Base-by-base conservation (phyloP, 164 flowering plant species). In the Chimonanthus salicifolius region DNA sequence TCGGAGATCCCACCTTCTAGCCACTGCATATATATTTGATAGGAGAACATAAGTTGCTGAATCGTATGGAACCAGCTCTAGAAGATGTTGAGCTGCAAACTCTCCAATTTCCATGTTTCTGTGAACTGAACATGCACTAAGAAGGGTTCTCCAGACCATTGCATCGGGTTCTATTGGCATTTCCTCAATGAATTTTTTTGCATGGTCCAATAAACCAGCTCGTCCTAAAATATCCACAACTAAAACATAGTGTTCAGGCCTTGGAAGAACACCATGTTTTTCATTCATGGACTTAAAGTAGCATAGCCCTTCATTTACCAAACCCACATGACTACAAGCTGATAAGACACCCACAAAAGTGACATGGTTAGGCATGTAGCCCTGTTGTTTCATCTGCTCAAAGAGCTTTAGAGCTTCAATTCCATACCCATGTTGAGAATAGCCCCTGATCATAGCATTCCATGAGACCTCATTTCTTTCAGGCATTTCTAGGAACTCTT, bases 281-380 rank as follows among this genome's bases (percentile, higher is more conserved):
- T 74, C 58, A 20, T 68, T 74, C 82, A 81, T 81, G 73, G 80
- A 79, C 51, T 79, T 72, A 69, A 81, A 79, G 79, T 74, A 76
- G 66, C n/a, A 47, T 20, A 81, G 80, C 43, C 82, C 84, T 74
- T 77, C 74, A 11, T 48, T 70, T 20, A 79, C 84, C 68, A 79
- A 73, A 63, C 82, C 84, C 16, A 82, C 82, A 70, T 82, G 84
- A 68, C 84, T 82, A 68, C 84, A 82, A 74, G 84, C 82, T 7
- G 84, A 77, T 47, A 82, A 54, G 21, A 79, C 75, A 54, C 82
- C 78, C 44, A 82, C 78, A 77, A 82, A 82, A 3, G 84, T 79
- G 50, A 82, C 76, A 62, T 77, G 76, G 49, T 75, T 78, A n/a
- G 83, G 83, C 20, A 13, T 73, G n/a, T 68, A 67, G 20, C 77